phyloP scores from a whole-genome alignment of 2,329 filamentous ascomycete genomes.

The Talaromyces albobiverticillius region DNA sequence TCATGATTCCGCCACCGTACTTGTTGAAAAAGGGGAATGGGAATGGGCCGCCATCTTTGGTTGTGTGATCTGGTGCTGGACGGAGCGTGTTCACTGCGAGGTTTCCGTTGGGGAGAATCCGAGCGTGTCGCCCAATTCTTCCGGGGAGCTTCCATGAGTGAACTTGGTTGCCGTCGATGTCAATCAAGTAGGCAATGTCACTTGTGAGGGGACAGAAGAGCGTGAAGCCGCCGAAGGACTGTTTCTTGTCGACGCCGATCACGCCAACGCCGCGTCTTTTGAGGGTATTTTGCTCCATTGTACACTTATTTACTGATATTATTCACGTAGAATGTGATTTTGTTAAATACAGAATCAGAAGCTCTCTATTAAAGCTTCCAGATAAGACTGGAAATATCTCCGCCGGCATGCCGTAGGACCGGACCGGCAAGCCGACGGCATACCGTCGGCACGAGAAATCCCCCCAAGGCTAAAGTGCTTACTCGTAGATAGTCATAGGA shows the following conservation, averaged over 20 bases:
- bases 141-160: conserved; percentile 44
- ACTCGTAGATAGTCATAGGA: no score
- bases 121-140: conserved; percentile 42
- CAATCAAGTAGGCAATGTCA: conserved; percentile 38
- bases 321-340: no score
- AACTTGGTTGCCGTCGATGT: conserved; percentile 41
- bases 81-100: conserved; percentile 45
- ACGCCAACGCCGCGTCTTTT: conserved; percentile 42
- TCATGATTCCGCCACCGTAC: conserved; percentile 47
- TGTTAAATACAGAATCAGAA: no score
- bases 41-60: conserved; percentile 25
- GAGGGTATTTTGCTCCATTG: conserved; percentile 46
- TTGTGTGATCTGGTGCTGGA: conserved; percentile 23
- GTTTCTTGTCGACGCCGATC: conserved; percentile 35
- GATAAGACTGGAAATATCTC: no score
- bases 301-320: background rate
- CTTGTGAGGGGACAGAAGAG: conserved; percentile 44
- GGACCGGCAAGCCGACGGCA: conserved; percentile 4
- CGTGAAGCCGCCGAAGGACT: conserved; percentile 40
- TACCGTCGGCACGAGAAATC: conserved; percentile 16
- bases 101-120: conserved; percentile 44
- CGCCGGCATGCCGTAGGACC: background rate
- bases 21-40: conserved; percentile 47
- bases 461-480: no score
- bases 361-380: no score